Evolutionary conservation across 768 basidiomycete species (phyloP), one percentile per base, ranked within the genome.

Genomic region (Leccinellum luteum): DNA sequence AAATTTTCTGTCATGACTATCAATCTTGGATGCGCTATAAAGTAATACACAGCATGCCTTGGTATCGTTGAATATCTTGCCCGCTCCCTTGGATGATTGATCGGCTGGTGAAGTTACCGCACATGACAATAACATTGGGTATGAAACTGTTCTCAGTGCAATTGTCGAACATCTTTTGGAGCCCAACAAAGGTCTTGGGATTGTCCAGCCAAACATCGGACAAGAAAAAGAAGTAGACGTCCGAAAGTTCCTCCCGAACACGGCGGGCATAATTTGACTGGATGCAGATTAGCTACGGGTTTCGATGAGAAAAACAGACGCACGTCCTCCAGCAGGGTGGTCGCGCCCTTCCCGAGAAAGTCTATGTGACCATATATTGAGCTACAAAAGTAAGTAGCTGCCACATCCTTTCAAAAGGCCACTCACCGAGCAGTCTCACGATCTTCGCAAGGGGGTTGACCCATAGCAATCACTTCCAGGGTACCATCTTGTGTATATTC

Each of bases 181-280:
- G 78, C 4, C 92, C 93, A 5, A 77, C 69, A 4, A 98, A 73
- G 1, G 93, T 94, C 57, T 87, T 83, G 0, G 92, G 86, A 61
- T 92, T 85, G 73, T 99, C 96, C 23, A 99, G 79, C 90, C 94
- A 95, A 3, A 98, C 87, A 70, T 99, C 97, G 0, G 97, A 98
- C 38, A 98, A 78, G 66, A 97, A 85, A 73, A 97, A 93, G 76
- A 98, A 94, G 52, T 91, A 83, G 32, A 92, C 77, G 54, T 94
- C 87, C 14, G 86, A 75, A 19, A 90, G 76, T 54, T 92, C 90
- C 62, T 85, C 81, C 56, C 79, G 79, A 47, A 92, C 74, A 14
- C 89, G 85, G 30, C 76, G 72, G 25, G 82, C 74, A 60, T 85
- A 84, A 70, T 87, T 81, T 27, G 80, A 76, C 90, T 92, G 62